A percentile compares a stretch with the other conserved stretches of the same genome.
phyloP scores from a whole-genome alignment of 768 basidiomycete genomes.

The Termitomyces sp. region DNA sequence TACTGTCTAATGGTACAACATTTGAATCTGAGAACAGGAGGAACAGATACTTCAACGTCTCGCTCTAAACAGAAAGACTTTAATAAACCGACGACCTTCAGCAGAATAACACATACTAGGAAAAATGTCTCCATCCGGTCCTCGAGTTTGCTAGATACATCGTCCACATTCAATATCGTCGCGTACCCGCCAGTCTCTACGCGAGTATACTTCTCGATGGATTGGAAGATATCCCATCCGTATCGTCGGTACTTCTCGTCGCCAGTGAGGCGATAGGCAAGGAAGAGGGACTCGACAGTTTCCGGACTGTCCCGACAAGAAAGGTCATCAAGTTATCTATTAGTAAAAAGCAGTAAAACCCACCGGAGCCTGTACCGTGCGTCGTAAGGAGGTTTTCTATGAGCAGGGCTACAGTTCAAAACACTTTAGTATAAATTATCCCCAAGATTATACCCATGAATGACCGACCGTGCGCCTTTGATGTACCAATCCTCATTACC shows the following conservation, averaged over 20 bases:
- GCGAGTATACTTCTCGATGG: conserved; percentile 81
- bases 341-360: conserved; percentile 10
- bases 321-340: not conserved
- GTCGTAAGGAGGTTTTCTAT: conserved; percentile 53
- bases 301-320: not conserved
- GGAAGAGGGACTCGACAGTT: conserved; percentile 48
- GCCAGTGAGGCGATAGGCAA: conserved; percentile 86
- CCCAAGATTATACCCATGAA: not conserved
- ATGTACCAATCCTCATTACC: conserved; percentile 78
- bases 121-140: conserved; percentile 98
- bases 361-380: conserved; percentile 89
- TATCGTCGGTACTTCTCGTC: conserved; percentile 73
- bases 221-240: conserved; percentile 88
- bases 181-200: conserved; percentile 82
- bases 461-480: conserved; percentile 58
- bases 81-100: not conserved
- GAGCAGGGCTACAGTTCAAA: conserved; percentile 16
- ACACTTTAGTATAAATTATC: not conserved
- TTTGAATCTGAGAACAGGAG: conserved; percentile 77
- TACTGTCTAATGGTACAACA: conserved; percentile 71
- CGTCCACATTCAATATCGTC: conserved; percentile 80
- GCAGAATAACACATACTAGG: conserved; percentile 43
- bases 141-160: conserved; percentile 55
- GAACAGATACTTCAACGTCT: conserved; percentile 90
- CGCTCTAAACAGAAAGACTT: conserved; percentile 47